Evolutionary conservation across 208 protist species (phyloP), one percentile per base, ranked within the genome.

Genomic region (Trypanosomatidae sp.): DNA sequence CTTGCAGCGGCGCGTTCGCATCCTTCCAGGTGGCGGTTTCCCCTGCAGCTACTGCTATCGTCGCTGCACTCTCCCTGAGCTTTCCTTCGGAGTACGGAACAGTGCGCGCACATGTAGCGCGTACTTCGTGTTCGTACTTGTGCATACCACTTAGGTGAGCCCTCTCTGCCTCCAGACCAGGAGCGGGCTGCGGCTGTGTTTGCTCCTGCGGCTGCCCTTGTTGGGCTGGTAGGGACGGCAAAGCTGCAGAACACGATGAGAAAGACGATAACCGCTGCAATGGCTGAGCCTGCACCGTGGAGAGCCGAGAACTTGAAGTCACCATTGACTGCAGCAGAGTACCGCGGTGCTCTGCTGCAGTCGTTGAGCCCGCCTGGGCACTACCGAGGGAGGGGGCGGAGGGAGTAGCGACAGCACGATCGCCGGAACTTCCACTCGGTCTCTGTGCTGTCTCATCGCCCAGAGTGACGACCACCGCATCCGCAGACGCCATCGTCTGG

Each of bases 51-150:
- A 69, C 60, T 33, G 73, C 73, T 13, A 46, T 33, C 1, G 30
- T 39, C 49, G 43, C 39, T 76, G 68, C 22, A 39, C 39, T 19
- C 33, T 25, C 68, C 28, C 8, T 41, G 4, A 84, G 68, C 66
- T 78, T 71, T 46, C 59, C 52, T 65, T 90, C 84, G 64, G 90
- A 92, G 71, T 89, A 85, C 25, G 59, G 66, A 1, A 90, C 81
- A 0, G 74, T 85, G 50, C 83, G 65, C 43, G 86, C 79, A 53
- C 87, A 83, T 6, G 68, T 36, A 4, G 39, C 56, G 5, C 68
- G 73, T 58, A 85, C 83, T 55, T 92, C 68, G 22, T 80, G 77
- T 60, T 88, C 73, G 62, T 90, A 92, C 1, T 6, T 47, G 19
- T 59, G 25, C 5, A 89, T 70, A 17, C 79, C 74, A 10, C 8